Evolutionary conservation across 192 early-diverging fungal genomes (phyloP).

Genomic region (Podila minutissima): DNA sequence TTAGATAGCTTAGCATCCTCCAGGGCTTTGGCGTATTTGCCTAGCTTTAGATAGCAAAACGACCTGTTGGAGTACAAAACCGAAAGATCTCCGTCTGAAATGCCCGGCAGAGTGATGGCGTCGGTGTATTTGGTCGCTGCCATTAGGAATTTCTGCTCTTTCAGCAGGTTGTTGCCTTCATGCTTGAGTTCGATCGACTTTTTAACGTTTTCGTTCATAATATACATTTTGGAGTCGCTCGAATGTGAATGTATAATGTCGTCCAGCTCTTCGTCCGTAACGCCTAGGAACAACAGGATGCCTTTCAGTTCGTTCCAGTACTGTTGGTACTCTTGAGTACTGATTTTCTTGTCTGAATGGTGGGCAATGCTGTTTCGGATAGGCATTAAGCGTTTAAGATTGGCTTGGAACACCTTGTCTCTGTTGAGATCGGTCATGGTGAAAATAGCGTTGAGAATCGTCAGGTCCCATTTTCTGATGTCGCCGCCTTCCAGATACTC

Average conservation of each 20-base stretch:
- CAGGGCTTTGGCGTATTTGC: slow-evolving; percentile 30
- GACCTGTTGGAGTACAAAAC: slow-evolving; percentile 42
- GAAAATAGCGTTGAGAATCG: slow-evolving; percentile 34
- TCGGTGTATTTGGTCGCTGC: slow-evolving; percentile 40
- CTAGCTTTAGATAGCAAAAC: slow-evolving; percentile 31
- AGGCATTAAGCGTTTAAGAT: slow-evolving; percentile 37
- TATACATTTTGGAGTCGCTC: slow-evolving; percentile 41
- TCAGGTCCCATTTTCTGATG: slow-evolving; percentile 37
- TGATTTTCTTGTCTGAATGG: slow-evolving; percentile 40
- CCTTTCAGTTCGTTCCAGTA: slow-evolving; percentile 38
- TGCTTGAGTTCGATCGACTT: slow-evolving; percentile 35
- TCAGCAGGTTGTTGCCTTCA: slow-evolving; percentile 32
- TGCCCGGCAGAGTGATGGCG: slow-evolving; percentile 38
- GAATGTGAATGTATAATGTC: slow-evolving; percentile 41
- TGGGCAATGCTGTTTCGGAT: slow-evolving; percentile 39
- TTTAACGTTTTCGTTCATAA: slow-evolving; percentile 36
- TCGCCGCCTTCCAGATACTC: slow-evolving; percentile 33
- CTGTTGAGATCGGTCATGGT: slow-evolving; percentile 40
- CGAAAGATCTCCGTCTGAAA: slow-evolving; percentile 33
- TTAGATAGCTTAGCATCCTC: slow-evolving; percentile 39
- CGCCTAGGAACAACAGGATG: slow-evolving; percentile 35
- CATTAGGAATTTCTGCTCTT: slow-evolving; percentile 23
- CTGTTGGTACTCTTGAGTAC: slow-evolving; percentile 35
- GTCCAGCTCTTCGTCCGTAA: slow-evolving; percentile 39
- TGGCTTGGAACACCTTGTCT: slow-evolving; percentile 37